Conservation (phyloP, 169 alveolate species). For the Cystoisospora suis region DNA sequence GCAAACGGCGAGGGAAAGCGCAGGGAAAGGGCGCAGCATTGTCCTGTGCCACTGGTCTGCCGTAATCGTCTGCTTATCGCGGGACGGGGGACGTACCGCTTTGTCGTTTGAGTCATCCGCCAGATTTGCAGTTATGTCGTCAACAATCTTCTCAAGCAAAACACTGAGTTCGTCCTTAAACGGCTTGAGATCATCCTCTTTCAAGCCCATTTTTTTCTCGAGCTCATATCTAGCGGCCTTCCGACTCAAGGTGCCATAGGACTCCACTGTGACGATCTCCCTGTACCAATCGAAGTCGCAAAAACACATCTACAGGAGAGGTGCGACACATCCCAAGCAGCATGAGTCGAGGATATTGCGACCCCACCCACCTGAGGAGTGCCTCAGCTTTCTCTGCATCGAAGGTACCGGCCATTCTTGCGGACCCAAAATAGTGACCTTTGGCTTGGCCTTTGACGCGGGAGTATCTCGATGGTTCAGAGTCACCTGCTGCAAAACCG, state of each 20-base stretch:
- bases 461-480: too few species aligned
- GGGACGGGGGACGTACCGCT: background rate
- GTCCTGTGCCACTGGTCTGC: background rate
- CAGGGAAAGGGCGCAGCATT: background rate
- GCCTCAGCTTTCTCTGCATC: slow-evolving; percentile 58
- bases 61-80: background rate
- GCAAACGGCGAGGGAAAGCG: background rate
- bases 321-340: too few species aligned
- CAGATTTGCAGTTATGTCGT: slow-evolving; percentile 8
- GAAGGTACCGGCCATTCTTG: too few species aligned
- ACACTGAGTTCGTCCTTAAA: slow-evolving; percentile 40
- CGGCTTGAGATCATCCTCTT: slow-evolving; percentile 25
- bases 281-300: background rate
- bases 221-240: slow-evolving; percentile 48
- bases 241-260: slow-evolving; percentile 48
- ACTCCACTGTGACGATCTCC: slow-evolving; percentile 47
- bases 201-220: slow-evolving; percentile 41
- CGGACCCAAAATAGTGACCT: too few species aligned
- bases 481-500: too few species aligned
- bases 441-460: too few species aligned
- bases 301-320: background rate
- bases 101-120: background rate
- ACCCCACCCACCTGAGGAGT: slow-evolving; percentile 35
- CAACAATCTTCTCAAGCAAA: slow-evolving; percentile 50
- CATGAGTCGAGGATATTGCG: background rate